Evolutionary conservation across 768 basidiomycete species (phyloP), one percentile per base, ranked within the genome.

Genomic region (Pleurotus citrinopileatus): DNA sequence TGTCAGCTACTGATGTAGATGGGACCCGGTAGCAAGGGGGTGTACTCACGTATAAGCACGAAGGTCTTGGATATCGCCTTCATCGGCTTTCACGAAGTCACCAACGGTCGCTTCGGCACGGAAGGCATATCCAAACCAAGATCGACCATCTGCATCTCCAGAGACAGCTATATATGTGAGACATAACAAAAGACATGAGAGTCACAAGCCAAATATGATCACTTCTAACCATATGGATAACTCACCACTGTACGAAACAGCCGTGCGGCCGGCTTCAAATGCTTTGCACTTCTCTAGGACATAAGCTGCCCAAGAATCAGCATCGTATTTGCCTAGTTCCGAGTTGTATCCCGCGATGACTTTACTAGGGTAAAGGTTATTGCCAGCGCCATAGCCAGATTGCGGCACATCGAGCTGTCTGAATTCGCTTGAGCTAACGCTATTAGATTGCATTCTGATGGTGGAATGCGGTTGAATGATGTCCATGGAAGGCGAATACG

Each of bases 71-170:
- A n/a, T 34, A 44, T 19, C 7, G 13, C 15, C 42, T 13, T 20
- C 42, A 20, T 44, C 42, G 7, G n/a, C 23, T 23, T 44, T 23
- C 17, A 17, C 10, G 19, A 44, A 44, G 10, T 44, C 42, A 6
- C 15, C 17, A 17, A 23, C 42, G 22, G 42, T 44, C 17, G 42
- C 42, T 8, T 4, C 23, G 17, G n/a, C 17, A 22, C n/a, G 15
- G 42, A 44, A 44, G 13, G 42, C 42, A 22, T 44, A 44, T 12
- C 42, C 42, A 44, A 44, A 44, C 42, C 42, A 44, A 12, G 22
- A 44, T 17, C 42, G 42, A 44, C 42, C 42, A 8, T 22, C 42
- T 8, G 42, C 22, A 12, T 44, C 20, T 17, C 42, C 42, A 6
- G 42, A 44, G 42, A 17, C 22, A 13, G 25, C n/a, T n/a, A n/a